Base-by-base conservation (phyloP, 2,329 filamentous ascomycete genomes). In the Arthrobotrys pseudoclavata region DNA sequence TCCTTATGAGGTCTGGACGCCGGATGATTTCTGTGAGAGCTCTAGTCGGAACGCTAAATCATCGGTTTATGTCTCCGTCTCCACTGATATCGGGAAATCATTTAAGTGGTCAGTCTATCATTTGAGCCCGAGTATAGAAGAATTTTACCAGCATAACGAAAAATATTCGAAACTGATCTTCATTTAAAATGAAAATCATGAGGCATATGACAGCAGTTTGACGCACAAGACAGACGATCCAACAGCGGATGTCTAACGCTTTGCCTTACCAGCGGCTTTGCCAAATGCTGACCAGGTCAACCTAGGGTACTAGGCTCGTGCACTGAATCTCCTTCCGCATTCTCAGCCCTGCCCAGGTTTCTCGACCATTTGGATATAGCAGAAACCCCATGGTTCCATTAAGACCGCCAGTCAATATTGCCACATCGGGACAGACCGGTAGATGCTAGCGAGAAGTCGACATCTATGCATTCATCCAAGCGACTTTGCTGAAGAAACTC, bases 181-280 rank as follows among this genome's bases (percentile, higher is more conserved):
- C 37, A 48, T 67, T 29, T 45, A 47, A 37, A 42, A 63, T 55
- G 62, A 68, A 74, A 74, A 68, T 74, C 62, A 2, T 52, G 69
- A 74, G 62, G 69, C 62, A 67, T 67, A 74, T 74, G 74, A 77
- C 61, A 70, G 45, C 61, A 77, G n/a, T 20, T 57, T 77, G 67
- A 77, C 74, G 74, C 67, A 77, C 60, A 60, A 67, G 61, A 66
- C 55, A 6, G 52, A 26, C 50, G 40, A 57, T 37, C 34, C 13
- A 69, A 22, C 50, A 52, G 53, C 64, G 45, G 64, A 5, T 66
- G 50, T 53, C 57, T 40, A 66, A 66, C 69, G 69, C 69, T 66
- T 66, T 72, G 69, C 45, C 69, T 66, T 64, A 57, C 47, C 64
- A 67, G 68, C 45, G 66, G 72, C 37, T 50, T 69, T 45, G 60